These are phyloP conservation scores for Prunus mira DNA, from an alignment of 306 rosid genomes.

Conservation along the genomic window DNA sequence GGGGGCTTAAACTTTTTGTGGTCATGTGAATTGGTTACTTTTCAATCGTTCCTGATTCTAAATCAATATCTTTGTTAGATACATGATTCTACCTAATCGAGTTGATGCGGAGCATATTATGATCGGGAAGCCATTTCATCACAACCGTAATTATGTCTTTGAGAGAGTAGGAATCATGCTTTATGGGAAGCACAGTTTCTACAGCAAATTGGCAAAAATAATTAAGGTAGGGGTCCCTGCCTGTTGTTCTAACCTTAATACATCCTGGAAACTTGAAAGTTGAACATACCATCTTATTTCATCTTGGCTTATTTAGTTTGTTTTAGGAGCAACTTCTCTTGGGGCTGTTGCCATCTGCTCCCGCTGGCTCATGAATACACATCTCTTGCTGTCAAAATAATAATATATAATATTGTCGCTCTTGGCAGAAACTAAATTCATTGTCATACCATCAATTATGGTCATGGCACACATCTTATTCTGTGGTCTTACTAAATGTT, in stretches of 20 bases:
- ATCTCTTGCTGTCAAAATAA: neutral
- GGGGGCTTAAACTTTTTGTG: neutral
- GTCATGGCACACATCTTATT: neutral
- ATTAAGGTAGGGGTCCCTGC: slow-evolving; percentile 48
- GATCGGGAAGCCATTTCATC: slow-evolving; percentile 32
- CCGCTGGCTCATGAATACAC: neutral
- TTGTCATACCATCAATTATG: neutral
- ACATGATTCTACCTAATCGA: slow-evolving; percentile 59
- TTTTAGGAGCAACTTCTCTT: neutral
- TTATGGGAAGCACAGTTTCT: slow-evolving; percentile 75
- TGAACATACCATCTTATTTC: neutral
- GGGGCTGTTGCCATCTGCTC: neutral
- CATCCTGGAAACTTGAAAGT: neutral
- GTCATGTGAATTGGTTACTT: slow-evolving; percentile 12
- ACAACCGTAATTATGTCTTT: slow-evolving; percentile 39
- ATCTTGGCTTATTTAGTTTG: neutral
- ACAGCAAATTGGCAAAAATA: slow-evolving; percentile 57
- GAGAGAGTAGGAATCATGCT: slow-evolving; percentile 77
- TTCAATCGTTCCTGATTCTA: slow-evolving; percentile 15
- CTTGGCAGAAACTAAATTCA: neutral
- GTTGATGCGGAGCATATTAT: slow-evolving; percentile 36
- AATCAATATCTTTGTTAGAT: slow-evolving; percentile 34
- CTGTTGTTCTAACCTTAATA: neutral
- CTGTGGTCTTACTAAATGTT: neutral
- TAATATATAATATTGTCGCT: neutral